Conservation (phyloP, 2,329 filamentous ascomycete species). For the Penicillium sp. region DNA sequence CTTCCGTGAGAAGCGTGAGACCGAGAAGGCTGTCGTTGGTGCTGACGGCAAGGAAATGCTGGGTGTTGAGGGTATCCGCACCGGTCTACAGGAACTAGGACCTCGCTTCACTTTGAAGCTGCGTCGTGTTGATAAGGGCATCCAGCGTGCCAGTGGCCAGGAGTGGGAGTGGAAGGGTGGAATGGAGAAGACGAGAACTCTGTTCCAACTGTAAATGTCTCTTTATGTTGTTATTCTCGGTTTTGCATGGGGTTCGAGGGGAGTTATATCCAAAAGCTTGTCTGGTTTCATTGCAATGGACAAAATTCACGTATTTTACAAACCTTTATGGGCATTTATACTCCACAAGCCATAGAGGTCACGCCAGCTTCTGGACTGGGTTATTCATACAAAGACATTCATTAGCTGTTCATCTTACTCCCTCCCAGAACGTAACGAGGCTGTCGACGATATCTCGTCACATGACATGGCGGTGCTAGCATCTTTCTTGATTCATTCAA, state of each 20-base stretch:
- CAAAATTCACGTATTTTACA: background rate
- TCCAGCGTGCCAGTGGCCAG: conserved; percentile 71
- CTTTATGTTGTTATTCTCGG: conserved; percentile 13
- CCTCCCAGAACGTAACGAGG: background rate
- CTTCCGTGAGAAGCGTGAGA: conserved; percentile 82
- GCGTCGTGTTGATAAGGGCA: conserved; percentile 84
- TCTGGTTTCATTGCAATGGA: conserved; percentile 7
- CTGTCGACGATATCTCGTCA: background rate
- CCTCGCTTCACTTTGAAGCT: conserved; percentile 84
- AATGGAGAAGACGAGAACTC: conserved; percentile 91
- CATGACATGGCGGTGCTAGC: background rate
- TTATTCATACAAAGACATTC: background rate
- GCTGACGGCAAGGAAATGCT: conserved; percentile 79
- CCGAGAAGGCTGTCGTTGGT: conserved; percentile 81
- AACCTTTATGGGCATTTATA: background rate
- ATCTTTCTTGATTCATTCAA: too few species aligned
- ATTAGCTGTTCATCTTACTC: background rate
- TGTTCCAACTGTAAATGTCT: conserved; percentile 74
- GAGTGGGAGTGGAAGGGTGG: conserved; percentile 97
- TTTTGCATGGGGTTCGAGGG: conserved; percentile 29
- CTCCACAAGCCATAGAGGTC: background rate
- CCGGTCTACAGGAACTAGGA: conserved; percentile 87
- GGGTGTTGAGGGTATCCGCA: conserved; percentile 80
- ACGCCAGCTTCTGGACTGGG: background rate
- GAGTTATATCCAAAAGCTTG: conserved; percentile 25